phyloP scores from a whole-genome alignment of 495 filamentous ascomycete genomes.

The Clohesyomyces aquaticus region DNA sequence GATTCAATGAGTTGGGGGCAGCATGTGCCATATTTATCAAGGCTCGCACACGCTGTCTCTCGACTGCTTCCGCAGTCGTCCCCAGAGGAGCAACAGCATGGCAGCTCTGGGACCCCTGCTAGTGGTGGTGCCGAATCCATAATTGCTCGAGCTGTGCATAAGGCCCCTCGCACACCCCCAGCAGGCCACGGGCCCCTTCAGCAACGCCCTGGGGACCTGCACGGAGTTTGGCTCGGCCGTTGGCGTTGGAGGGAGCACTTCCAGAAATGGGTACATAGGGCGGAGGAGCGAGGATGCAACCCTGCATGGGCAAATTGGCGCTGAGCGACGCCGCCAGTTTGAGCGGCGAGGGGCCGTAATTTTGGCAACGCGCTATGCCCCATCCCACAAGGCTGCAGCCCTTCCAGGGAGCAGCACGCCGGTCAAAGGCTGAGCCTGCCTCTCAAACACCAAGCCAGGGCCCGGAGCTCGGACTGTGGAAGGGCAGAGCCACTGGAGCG shows the following conservation, averaged over 20 bases:
- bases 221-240: conserved; percentile 41
- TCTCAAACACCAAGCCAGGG: conserved; percentile 7
- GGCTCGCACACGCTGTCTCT: conserved; percentile 23
- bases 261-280: conserved; percentile 36
- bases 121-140: conserved; percentile 36
- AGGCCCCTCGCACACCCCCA: conserved; percentile 26
- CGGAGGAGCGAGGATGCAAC: conserved; percentile 35
- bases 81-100: conserved; percentile 26
- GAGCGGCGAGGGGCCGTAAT: conserved; percentile 37
- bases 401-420: conserved; percentile 4
- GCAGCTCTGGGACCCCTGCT: conserved; percentile 37
- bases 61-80: conserved; percentile 29
- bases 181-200: conserved; percentile 26
- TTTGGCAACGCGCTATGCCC: conserved; percentile 35
- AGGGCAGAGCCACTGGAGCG: conserved; percentile 24
- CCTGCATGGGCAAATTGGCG: conserved; percentile 30
- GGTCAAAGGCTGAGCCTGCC: conserved; percentile 23
- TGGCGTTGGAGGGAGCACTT: conserved; percentile 34
- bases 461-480: conserved; percentile 12
- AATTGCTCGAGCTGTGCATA: conserved; percentile 35
- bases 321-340: conserved; percentile 30
- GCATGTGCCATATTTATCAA: conserved; percentile 39
- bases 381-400: conserved; percentile 39
- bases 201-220: conserved; percentile 20
- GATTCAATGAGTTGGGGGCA: conserved; percentile 20